phyloP scores from a whole-genome alignment of 2,329 filamentous ascomycete genomes.

The Monilinia laxa region DNA sequence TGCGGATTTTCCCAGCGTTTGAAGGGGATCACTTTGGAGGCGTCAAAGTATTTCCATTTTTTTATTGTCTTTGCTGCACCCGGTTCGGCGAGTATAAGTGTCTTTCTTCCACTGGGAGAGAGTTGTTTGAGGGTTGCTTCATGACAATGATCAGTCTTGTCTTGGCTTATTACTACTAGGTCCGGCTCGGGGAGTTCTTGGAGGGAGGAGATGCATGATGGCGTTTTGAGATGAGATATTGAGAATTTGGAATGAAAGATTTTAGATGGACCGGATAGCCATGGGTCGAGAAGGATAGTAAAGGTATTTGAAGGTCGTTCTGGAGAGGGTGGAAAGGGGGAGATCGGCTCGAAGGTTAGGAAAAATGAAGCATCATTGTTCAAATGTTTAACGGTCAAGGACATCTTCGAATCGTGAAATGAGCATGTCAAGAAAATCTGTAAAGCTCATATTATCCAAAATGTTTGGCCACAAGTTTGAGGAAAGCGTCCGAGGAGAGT shows the following conservation, averaged over 20 bases:
- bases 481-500: neutral
- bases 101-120: conserved; percentile 51
- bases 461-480: conserved; percentile 8
- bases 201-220: conserved; percentile 58
- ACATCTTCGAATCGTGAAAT: conserved; percentile 48
- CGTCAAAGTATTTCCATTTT: conserved; percentile 67
- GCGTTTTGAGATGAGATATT: conserved; percentile 54
- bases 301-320: conserved; percentile 51
- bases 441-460: conserved; percentile 26
- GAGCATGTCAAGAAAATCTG: conserved; percentile 23
- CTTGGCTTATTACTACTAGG: conserved; percentile 58
- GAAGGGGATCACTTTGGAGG: conserved; percentile 48
- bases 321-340: conserved; percentile 42
- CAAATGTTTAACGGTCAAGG: conserved; percentile 61
- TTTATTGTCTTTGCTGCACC: conserved; percentile 63
- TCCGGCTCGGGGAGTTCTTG: conserved; percentile 54
- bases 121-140: conserved; percentile 66
- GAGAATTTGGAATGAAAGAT: conserved; percentile 62
- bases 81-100: conserved; percentile 65
- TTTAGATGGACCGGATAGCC: conserved; percentile 61
- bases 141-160: conserved; percentile 69
- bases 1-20: conserved; percentile 49
- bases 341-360: conserved; percentile 52
- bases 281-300: conserved; percentile 70
- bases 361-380: conserved; percentile 66